A percentile compares a stretch with the other conserved stretches of the same genome.
Evolutionary conservation across 768 basidiomycete species (phyloP).

Genomic region (Plicaturopsis crispa): DNA sequence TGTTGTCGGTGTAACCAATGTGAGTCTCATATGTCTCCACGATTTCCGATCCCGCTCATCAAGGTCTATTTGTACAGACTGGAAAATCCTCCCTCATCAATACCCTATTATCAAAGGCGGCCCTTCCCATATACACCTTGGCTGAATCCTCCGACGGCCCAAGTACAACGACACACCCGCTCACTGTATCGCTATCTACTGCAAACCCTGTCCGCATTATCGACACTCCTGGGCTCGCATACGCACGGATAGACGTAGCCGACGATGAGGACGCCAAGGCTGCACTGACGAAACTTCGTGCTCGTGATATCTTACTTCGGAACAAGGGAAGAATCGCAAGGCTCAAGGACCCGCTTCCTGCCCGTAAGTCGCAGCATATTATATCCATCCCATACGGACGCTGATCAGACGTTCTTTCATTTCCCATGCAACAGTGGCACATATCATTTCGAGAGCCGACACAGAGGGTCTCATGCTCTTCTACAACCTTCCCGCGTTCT

Average conservation of each 20-base stretch:
- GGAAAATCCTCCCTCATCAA: conserved; percentile 88
- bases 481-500: conserved; percentile 78
- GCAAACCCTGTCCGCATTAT: conserved; percentile 54
- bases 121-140: conserved; percentile 53
- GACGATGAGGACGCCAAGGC: conserved; percentile 28
- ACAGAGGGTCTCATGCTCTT: conserved; percentile 85
- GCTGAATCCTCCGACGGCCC: conserved; percentile 46
- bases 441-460: conserved; percentile 62
- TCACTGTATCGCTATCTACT: conserved; percentile 46
- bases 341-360: conserved; percentile 69
- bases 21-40: conserved; percentile 25
- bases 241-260: conserved; percentile 29
- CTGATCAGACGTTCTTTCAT: too few species aligned
- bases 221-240: conserved; percentile 84
- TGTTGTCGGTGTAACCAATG: conserved; percentile 80
- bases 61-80: conserved; percentile 30
- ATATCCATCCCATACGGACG: conserved; percentile 5
- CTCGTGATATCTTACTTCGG: conserved; percentile 71
- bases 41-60: conserved; percentile 4
- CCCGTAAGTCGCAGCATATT: conserved; percentile 40
- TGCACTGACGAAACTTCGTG: conserved; percentile 20
- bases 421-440: conserved; percentile 37
- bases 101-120: conserved; percentile 49
- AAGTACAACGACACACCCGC: conserved; percentile 66
- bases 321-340: conserved; percentile 78